phyloP scores from a whole-genome alignment of 1,284 basidiomycete genomes.

The Coniferiporia sulphurascens region DNA sequence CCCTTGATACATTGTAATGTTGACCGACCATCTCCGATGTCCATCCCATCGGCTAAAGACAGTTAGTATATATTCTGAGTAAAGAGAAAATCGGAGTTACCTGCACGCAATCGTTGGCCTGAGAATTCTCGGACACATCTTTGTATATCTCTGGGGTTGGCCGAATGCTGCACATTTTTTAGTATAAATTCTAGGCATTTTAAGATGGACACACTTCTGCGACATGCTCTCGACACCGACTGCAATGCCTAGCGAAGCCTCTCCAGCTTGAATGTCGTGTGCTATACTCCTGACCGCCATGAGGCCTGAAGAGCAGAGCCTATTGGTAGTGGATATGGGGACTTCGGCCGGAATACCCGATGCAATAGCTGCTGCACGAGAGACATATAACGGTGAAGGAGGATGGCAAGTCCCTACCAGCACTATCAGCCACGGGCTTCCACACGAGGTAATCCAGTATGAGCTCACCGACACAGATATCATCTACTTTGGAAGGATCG shows the following conservation, averaged over 20 bases:
- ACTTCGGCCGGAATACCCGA: conserved; percentile 77
- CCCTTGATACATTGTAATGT: conserved; percentile 67
- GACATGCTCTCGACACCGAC: conserved; percentile 85
- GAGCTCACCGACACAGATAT: conserved; percentile 71
- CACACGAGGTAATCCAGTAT: not conserved
- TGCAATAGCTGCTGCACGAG: conserved; percentile 73
- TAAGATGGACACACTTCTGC: conserved; percentile 46
- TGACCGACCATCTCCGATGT: conserved; percentile 78
- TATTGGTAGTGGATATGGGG: conserved; percentile 76
- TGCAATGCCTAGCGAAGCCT: conserved; percentile 72
- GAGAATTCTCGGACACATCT: conserved; percentile 42
- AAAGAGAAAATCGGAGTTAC: conserved; percentile 33
- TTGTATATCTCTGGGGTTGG: conserved; percentile 72
- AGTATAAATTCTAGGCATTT: conserved; percentile 5
- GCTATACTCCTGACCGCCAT: conserved; percentile 82
- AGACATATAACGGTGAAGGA: conserved; percentile 77
- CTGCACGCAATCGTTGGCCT: conserved; percentile 74
- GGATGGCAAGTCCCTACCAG: conserved; percentile 73
- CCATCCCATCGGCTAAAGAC: conserved; percentile 74
- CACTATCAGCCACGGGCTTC: conserved; percentile 2
- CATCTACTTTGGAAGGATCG: conserved; percentile 62
- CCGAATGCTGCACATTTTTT: conserved; percentile 48
- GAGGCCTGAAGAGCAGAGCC: conserved; percentile 80
- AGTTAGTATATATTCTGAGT: not conserved
- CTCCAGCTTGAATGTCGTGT: conserved; percentile 68